These are phyloP conservation scores for Vigna trinervia DNA, from an alignment of 306 rosid species.

Conservation along the genomic window DNA sequence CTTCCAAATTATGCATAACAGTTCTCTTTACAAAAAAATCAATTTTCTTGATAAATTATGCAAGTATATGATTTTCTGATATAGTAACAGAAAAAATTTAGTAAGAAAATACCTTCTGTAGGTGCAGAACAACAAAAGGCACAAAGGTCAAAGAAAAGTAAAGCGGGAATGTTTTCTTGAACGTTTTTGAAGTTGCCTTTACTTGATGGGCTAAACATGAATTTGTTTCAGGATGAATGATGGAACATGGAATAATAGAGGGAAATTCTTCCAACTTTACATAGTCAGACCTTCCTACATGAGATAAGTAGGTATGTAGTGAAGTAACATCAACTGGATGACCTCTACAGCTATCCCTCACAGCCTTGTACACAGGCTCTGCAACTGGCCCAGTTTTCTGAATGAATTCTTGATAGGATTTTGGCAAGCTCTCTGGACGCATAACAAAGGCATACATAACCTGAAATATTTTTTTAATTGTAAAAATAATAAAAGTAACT, in stretches of 20 bases:
- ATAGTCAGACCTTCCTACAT: conserved; percentile 55
- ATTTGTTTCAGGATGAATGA: conserved; percentile 81
- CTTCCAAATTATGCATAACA: not conserved
- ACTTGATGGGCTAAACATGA: conserved; percentile 82
- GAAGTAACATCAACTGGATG: conserved; percentile 71
- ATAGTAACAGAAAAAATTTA: conserved; percentile 15
- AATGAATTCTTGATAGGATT: conserved; percentile 88
- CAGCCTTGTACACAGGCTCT: conserved; percentile 90
- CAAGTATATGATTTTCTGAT: conserved; percentile 20
- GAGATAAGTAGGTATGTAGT: conserved; percentile 73
- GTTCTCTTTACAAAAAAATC: not conserved
- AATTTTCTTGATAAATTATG: conserved; percentile 25
- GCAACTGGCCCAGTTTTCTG: conserved; percentile 98
- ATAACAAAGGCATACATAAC: conserved; percentile 97
- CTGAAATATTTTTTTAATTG: conserved; percentile 53
- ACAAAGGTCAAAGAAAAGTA: conserved; percentile 97
- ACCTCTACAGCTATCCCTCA: conserved; percentile 91
- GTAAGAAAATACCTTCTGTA: conserved; percentile 76
- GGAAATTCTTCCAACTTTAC: conserved; percentile 85
- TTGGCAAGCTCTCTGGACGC: conserved; percentile 98
- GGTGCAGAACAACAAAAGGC: conserved; percentile 89
- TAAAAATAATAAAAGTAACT: conserved; percentile 35
- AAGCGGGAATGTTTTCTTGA: conserved; percentile 92
- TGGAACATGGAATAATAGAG: conserved; percentile 80
- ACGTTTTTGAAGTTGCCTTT: conserved; percentile 83